Conservation (phyloP, 2,329 filamentous ascomycete genomes). For the Grosmannia huntii region DNA sequence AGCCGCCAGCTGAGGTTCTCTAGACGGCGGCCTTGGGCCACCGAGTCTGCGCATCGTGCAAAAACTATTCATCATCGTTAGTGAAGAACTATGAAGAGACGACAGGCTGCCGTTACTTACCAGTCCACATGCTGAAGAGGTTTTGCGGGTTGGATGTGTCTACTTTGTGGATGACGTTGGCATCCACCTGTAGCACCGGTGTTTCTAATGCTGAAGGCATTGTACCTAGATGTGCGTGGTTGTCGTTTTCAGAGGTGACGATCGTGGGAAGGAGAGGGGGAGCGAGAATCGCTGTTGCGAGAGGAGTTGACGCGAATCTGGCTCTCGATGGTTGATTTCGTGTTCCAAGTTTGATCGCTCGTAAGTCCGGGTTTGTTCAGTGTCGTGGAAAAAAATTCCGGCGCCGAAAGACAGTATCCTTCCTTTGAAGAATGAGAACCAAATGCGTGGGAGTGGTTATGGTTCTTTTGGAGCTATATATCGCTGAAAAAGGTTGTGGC, state of each 20-base stretch:
- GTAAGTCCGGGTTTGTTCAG: not conserved
- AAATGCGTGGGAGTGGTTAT: not conserved
- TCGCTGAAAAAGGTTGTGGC: not conserved
- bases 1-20: slow-evolving; percentile 95
- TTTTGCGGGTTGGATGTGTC: slow-evolving; percentile 88
- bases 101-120: slow-evolving; percentile 38
- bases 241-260: slow-evolving; percentile 4
- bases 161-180: slow-evolving; percentile 84
- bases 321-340: not conserved
- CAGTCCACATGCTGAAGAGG: slow-evolving; percentile 93
- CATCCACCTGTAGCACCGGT: slow-evolving; percentile 82
- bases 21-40: slow-evolving; percentile 81
- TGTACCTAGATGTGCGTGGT: slow-evolving; percentile 20
- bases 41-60: slow-evolving; percentile 83
- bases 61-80: slow-evolving; percentile 49
- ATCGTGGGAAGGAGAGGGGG: not conserved
- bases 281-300: slow-evolving; percentile 1
- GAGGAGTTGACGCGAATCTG: not conserved
- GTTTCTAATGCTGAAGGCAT: slow-evolving; percentile 81
- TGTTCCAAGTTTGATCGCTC: not conserved
- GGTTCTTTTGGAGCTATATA: not conserved
- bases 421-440: not conserved
- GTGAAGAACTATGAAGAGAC: not conserved
- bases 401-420: not conserved
- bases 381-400: not conserved